Conservation (phyloP, 2,329 filamentous ascomycete species). For the Aspergillus candidus region DNA sequence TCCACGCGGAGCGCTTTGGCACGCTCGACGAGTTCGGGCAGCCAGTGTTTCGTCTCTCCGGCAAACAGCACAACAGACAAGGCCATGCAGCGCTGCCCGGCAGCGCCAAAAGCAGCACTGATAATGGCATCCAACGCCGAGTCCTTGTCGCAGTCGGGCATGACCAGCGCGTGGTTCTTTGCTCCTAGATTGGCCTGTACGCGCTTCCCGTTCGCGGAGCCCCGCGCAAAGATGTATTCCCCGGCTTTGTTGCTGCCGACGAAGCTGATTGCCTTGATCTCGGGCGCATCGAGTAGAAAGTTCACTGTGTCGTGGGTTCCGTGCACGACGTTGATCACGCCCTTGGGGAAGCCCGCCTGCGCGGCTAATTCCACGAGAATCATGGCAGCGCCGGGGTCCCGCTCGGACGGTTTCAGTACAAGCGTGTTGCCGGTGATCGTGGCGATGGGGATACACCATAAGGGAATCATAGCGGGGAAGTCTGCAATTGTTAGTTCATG, state of each 20-base stretch:
- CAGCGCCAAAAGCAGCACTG: slow-evolving; percentile 58
- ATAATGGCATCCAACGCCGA: slow-evolving; percentile 56
- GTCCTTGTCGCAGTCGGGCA: slow-evolving; percentile 61
- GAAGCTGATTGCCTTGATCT: slow-evolving; percentile 60
- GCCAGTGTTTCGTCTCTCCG: slow-evolving; percentile 57
- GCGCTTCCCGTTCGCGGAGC: slow-evolving; percentile 57
- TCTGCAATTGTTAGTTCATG: slow-evolving; percentile 18
- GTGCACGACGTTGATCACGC: slow-evolving; percentile 58
- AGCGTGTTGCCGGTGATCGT: slow-evolving; percentile 52
- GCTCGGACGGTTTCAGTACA: slow-evolving; percentile 56
- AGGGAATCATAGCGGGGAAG: slow-evolving; percentile 61
- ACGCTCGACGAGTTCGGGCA: slow-evolving; percentile 52
- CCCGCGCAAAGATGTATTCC: slow-evolving; percentile 59
- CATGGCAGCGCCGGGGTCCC: slow-evolving; percentile 55
- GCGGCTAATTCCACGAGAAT: slow-evolving; percentile 53
- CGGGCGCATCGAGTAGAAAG: slow-evolving; percentile 59
- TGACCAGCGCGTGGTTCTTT: slow-evolving; percentile 59
- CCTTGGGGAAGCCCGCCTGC: slow-evolving; percentile 53
- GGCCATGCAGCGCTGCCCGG: slow-evolving; percentile 61
- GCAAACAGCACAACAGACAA: slow-evolving; percentile 56
- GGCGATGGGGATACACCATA: slow-evolving; percentile 57
- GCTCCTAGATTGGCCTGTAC: slow-evolving; percentile 60
- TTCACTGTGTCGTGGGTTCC: slow-evolving; percentile 56
- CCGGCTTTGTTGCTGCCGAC: slow-evolving; percentile 61
- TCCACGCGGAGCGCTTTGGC: slow-evolving; percentile 53